These are phyloP conservation scores for Rosa lucieae DNA, from an alignment of 306 rosid genomes.

Conservation along the genomic window DNA sequence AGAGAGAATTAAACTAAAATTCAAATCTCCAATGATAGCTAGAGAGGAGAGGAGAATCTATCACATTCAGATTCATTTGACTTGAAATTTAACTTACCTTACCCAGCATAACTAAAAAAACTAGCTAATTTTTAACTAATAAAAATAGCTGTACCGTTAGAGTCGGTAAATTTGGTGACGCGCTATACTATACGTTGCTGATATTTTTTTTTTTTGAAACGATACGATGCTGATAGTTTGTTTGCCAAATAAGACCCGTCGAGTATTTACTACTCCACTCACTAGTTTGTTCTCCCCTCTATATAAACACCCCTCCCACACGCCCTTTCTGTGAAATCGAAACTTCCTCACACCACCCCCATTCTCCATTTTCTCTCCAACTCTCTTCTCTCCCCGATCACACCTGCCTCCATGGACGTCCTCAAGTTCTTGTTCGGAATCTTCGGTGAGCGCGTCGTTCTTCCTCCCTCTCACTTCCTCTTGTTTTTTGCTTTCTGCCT, in stretches of 20 bases:
- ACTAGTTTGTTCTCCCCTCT: background rate
- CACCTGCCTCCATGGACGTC: constrained; percentile 42
- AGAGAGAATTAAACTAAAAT: too few relatives aligned
- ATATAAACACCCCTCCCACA: background rate
- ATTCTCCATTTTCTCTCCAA: background rate
- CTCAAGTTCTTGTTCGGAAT: constrained; percentile 70
- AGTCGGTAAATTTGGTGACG: too few relatives aligned
- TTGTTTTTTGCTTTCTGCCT: background rate
- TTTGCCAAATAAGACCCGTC: background rate
- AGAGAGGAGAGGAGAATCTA: too few relatives aligned
- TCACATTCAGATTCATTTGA: too few relatives aligned
- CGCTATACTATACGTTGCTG: too few relatives aligned
- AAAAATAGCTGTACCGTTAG: too few relatives aligned
- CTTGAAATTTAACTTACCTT: too few relatives aligned
- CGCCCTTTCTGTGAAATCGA: background rate
- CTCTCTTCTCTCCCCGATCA: background rate
- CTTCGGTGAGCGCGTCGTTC: constrained; percentile 48
- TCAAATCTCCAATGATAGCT: too few relatives aligned
- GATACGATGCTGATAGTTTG: too few relatives aligned
- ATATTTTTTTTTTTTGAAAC: too few relatives aligned
- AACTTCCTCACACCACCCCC: background rate
- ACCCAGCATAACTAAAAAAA: too few relatives aligned
- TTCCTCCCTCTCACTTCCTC: background rate
- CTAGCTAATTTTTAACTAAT: too few relatives aligned
- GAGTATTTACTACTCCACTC: background rate